Evolutionary conservation across 306 rosid genomes (phyloP).

Genomic region (Cucumis cinereus): DNA sequence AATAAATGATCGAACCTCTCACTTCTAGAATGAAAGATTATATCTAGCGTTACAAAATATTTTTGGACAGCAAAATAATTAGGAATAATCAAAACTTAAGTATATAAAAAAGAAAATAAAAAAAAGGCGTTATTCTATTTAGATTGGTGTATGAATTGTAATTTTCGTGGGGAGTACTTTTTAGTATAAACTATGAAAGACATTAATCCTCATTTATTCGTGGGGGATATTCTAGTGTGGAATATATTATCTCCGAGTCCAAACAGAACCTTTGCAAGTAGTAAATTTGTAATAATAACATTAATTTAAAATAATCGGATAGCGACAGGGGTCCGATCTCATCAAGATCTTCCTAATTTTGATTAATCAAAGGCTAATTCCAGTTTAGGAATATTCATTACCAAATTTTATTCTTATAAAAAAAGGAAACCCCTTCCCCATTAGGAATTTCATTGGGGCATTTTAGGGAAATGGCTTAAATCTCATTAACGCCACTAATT

Average conservation of each 20-base stretch:
- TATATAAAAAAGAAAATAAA: background rate
- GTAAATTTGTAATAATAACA: background rate
- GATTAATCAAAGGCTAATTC: background rate
- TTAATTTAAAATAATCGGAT: background rate
- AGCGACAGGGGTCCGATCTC: background rate
- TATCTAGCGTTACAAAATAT: no score
- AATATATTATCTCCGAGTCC: background rate
- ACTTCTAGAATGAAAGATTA: no score
- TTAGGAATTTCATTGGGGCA: background rate
- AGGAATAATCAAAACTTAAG: background rate
- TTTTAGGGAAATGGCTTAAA: background rate
- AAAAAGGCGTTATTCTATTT: background rate
- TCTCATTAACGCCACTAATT: no score
- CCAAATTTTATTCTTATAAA: background rate
- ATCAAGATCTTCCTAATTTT: background rate
- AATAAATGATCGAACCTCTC: no score
- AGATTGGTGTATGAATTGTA: background rate
- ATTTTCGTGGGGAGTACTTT: background rate
- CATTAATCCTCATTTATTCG: background rate
- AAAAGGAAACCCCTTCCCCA: background rate
- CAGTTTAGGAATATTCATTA: background rate
- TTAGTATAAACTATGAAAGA: background rate
- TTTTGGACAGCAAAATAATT: no score
- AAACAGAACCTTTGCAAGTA: background rate
- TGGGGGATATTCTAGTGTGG: background rate